Conservation (phyloP, 2,329 filamentous ascomycete species). For the Fusarium tuaranense region DNA sequence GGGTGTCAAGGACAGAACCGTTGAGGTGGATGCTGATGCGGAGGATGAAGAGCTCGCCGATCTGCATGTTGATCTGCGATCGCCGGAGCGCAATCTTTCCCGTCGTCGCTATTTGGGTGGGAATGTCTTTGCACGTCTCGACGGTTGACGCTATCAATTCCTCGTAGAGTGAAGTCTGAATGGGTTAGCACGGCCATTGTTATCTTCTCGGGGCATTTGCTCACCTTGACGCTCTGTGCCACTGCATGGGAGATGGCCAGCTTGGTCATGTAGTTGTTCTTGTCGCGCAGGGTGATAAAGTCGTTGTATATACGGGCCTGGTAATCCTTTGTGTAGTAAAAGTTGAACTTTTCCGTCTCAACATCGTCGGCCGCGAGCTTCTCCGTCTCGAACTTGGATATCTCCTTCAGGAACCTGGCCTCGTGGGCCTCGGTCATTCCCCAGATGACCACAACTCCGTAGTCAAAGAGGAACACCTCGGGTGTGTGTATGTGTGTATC, state of each 20-base stretch:
- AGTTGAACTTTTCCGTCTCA: conserved; percentile 98
- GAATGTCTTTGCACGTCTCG: conserved; percentile 91
- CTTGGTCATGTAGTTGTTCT: conserved; percentile 98
- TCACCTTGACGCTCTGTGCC: conserved; percentile 92
- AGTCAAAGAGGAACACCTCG: conserved; percentile 96
- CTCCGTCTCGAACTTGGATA: conserved; percentile 92
- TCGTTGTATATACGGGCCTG: conserved; percentile 99
- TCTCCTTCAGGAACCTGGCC: conserved; percentile 90
- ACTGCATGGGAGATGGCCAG: conserved; percentile 95
- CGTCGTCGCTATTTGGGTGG: conserved; percentile 90
- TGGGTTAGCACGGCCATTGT: conserved; percentile 25
- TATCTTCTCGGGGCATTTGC: not conserved
- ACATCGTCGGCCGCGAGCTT: conserved; percentile 90
- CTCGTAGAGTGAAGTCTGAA: conserved; percentile 92
- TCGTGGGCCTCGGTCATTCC: conserved; percentile 95
- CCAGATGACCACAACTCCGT: conserved; percentile 98
- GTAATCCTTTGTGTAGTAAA: conserved; percentile 98
- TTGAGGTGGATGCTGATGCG: conserved; percentile 98
- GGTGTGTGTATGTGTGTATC: conserved; percentile 91
- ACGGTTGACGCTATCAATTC: conserved; percentile 95
- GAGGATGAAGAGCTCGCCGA: conserved; percentile 96
- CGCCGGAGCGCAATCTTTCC: conserved; percentile 91
- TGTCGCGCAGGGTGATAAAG: conserved; percentile 94
- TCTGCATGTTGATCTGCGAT: conserved; percentile 98
- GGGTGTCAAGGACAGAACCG: conserved; percentile 94